Percentiles rank a stretch among this genome's conserved stretches.
Conservation (phyloP, 805 yeast species). For the Teunomyces kruisii region DNA sequence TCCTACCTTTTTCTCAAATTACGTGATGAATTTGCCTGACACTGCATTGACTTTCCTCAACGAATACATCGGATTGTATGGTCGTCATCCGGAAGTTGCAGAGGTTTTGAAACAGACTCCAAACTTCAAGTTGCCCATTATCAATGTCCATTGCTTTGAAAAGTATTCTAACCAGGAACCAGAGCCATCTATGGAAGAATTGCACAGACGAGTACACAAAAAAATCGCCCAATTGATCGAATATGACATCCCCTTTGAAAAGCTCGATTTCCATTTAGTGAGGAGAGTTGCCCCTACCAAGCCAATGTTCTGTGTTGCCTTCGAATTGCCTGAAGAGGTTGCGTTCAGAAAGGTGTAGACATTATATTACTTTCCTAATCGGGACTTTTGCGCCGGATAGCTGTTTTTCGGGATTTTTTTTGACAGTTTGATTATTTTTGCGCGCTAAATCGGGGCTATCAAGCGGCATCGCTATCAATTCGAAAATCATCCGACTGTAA, state of each 20-base stretch:
- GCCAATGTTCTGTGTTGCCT: conserved; percentile 90
- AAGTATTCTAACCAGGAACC: conserved; percentile 77
- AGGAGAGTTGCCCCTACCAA: conserved; percentile 96
- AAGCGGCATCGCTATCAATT: too few species aligned
- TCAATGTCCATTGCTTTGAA: conserved; percentile 91
- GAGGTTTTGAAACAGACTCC: conserved; percentile 35
- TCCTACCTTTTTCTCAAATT: conserved; percentile 64
- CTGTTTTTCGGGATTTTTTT: too few species aligned
- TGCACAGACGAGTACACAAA: conserved; percentile 65
- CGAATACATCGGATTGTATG: conserved; percentile 73
- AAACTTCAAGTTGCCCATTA: conserved; percentile 62
- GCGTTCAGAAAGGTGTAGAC: conserved; percentile 42
- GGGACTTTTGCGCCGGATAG: background rate
- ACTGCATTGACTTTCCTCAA: conserved; percentile 81
- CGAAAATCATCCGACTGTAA: too few species aligned
- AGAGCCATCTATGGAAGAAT: conserved; percentile 67
- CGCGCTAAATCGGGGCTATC: background rate
- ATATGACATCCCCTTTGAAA: conserved; percentile 46
- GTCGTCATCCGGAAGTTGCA: conserved; percentile 36
- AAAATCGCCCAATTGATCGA: conserved; percentile 44
- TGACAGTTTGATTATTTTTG: background rate
- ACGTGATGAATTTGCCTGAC: conserved; percentile 95
- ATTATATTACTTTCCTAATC: background rate
- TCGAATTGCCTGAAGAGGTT: conserved; percentile 65
- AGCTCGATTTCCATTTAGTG: conserved; percentile 72